Base-by-base conservation (phyloP, 116 monocot species). In the Trichopus zeylanicus region DNA sequence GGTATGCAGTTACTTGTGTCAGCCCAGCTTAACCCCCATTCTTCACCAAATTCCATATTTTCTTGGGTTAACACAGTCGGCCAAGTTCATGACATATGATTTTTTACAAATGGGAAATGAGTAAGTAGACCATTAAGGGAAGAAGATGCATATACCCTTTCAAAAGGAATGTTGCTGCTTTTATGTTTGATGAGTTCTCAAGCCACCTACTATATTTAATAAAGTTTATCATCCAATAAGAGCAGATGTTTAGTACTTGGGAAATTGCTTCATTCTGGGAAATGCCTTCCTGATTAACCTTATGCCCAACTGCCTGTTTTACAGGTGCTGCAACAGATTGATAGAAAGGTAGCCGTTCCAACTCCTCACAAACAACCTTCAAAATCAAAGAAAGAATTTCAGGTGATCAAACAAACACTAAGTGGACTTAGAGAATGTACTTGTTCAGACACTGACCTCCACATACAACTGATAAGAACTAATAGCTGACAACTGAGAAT, bases 391-490 rank as follows among this genome's bases (percentile, higher is more conserved):
- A 33, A 33, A 4, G 13, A 13, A 42, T 42, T 9, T 42, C 3
- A 4, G 3, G 18, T 42, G 42, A 42, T 42, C 42, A 42, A 42
- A 42, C 16, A 42, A 42, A 3, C 42, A 42, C 2, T 18, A 42
- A 33, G 8, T 33, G 8, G 8, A 33, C 8, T 5, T 5, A 22
- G 5, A 49, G 19, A 20, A n/a, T 49, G 3, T 49, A n/a, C 49
- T 49, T 49, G 25, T 53, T 53, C 27, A 53, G 33, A 59, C 12
- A 10, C 81, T 53, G 26, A 91, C 98, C 85, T 98, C 98, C 53
- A 98, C 91, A 68, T 81, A 98, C 33, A 98, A 70, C 67, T 98
- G 98, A 75, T 98, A 98, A 51, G 98, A 98, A 78, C 88, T 91
- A 70, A 98, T 84, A 22, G 87, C 91, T 71, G 98, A 84, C 59